Base-by-base conservation (phyloP, 2,329 filamentous ascomycete species). In the Chaetomium olivaceum region DNA sequence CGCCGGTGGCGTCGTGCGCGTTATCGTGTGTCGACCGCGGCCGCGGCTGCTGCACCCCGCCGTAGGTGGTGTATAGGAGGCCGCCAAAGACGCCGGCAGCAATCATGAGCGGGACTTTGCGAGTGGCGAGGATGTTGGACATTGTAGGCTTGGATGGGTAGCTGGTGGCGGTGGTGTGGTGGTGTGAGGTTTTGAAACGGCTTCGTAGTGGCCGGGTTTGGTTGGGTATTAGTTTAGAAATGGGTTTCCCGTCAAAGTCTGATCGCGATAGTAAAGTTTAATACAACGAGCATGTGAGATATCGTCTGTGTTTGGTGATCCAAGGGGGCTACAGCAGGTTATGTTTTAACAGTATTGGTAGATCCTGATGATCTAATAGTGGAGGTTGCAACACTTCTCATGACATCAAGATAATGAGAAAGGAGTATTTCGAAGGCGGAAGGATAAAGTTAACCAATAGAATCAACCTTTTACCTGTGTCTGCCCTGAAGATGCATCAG, bases 11-110 rank as follows among this genome's bases (percentile, higher is more conserved):
- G 25, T 3, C 12, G 4, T 8, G 57, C 51, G 21, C 16, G 39
- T 43, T 43, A 6, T 61, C 51, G 58, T 50, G 21, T 9, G 51
- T 43, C 12, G 39, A 51, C 8, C 46, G 46, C 27, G 67, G 62
- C 21, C 66, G 67, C n/a, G 71, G 70, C 63, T 72, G 70, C 51
- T 65, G 58, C 9, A 29, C 52, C 16, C 63, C 71, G 39, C 71
- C 71, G 14, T 58, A 64, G 11, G 70, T 72, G 16, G 56, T 51
- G 58, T 66, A 72, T 16, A 63, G 58, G 2, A 72, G 51, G 7
- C 68, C 62, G 50, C 63, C 61, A 48, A 65, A 62, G 56, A 72
- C 2, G 52, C 33, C 68, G 3, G 51, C 58, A 1, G 54, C 65
- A 25, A 68, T 54, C 46, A 65, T 14, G 12, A 71, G 31, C 1